Evolutionary conservation across 345 rosid genomes (phyloP).

Genomic region (Triadica sebifera): DNA sequence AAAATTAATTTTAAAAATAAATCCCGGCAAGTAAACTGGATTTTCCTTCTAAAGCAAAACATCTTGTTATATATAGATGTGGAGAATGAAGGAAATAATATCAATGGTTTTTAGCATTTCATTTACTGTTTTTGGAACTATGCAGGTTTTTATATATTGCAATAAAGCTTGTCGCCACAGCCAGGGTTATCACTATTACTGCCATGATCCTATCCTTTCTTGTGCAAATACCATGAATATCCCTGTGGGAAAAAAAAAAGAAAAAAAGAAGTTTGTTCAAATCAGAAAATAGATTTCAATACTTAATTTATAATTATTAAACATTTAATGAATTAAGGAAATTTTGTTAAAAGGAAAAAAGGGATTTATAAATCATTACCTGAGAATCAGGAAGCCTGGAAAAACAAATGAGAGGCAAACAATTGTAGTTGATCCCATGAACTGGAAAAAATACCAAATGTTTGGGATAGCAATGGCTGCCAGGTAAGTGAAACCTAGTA

Average conservation of each 20-base stretch:
- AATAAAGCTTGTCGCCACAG: constrained; percentile 39
- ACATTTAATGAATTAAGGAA: too few relatives aligned
- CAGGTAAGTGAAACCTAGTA: constrained; percentile 6
- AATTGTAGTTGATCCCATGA: constrained; percentile 13
- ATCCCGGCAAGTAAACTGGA: background rate
- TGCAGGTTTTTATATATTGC: constrained; percentile 41
- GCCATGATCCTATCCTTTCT: constrained; percentile 43
- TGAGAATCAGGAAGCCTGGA: constrained; percentile 14
- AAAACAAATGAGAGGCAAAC: constrained; percentile 18
- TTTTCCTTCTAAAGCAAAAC: background rate
- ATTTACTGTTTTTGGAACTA: background rate
- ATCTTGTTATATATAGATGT: background rate
- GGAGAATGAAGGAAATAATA: background rate
- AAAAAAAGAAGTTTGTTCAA: background rate
- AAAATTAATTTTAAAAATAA: background rate
- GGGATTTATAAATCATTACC: background rate
- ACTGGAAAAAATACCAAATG: constrained; percentile 16
- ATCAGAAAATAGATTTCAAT: background rate
- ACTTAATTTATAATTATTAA: background rate
- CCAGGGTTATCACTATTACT: constrained; percentile 35
- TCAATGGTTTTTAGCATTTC: too few relatives aligned
- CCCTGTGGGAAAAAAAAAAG: too few relatives aligned
- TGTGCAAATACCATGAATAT: constrained; percentile 44
- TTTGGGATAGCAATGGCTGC: constrained; percentile 14
- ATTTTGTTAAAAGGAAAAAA: background rate